Percentiles rank a stretch among this genome's conserved stretches.
These are phyloP conservation scores for Fagus crenata DNA, from an alignment of 306 rosid genomes.

Conservation along the genomic window DNA sequence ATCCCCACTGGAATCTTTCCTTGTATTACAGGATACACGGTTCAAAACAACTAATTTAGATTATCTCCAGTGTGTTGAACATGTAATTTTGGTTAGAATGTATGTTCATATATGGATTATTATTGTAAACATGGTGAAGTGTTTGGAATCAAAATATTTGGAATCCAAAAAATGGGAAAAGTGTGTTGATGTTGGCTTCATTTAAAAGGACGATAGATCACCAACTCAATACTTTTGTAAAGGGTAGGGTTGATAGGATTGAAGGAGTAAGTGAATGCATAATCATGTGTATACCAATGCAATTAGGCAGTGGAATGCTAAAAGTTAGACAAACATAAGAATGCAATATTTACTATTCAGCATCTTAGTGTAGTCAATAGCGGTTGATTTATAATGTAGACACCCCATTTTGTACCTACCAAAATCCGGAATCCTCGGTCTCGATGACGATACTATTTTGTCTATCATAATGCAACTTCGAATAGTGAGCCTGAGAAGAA, in stretches of 20 bases:
- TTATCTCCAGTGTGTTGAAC: conserved; percentile 14
- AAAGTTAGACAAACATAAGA: conserved; percentile 80
- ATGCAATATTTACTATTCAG: conserved; percentile 10
- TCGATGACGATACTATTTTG: no score
- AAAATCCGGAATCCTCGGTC: no score
- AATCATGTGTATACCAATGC: conserved; percentile 91
- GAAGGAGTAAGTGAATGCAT: conserved; percentile 90
- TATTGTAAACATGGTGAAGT: conserved; percentile 63
- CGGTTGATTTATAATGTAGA: no score
- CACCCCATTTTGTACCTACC: no score
- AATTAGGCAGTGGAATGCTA: conserved; percentile 82
- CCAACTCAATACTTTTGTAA: conserved; percentile 65
- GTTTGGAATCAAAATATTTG: conserved; percentile 91
- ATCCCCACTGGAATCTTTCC: no score
- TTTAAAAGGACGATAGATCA: conserved; percentile 85
- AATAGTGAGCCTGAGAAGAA: no score
- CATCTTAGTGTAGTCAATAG: no score
- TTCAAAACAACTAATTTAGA: not conserved
- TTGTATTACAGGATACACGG: no score
- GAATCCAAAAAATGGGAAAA: conserved; percentile 91
- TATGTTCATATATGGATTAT: conserved; percentile 13
- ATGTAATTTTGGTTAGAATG: not conserved
- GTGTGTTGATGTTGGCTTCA: conserved; percentile 88
- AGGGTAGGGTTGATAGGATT: conserved; percentile 68
- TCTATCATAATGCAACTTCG: no score